phyloP scores from a whole-genome alignment of 2,329 filamentous ascomycete species.

The Fusarium sp. region DNA sequence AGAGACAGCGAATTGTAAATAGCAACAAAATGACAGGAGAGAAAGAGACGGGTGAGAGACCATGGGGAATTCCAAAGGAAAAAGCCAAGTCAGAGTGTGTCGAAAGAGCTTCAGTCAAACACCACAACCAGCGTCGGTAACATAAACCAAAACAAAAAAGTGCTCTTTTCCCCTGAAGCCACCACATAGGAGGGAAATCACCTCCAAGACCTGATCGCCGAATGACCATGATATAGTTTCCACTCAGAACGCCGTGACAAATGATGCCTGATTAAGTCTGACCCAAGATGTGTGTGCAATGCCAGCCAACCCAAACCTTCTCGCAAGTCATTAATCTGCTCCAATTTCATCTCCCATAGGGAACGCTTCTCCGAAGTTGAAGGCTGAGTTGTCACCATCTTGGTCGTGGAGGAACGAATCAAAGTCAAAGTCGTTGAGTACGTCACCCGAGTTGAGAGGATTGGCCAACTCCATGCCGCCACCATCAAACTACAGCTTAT shows the following conservation, averaged over 20 bases:
- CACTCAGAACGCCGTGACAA: constrained; percentile 57
- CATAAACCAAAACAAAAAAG: constrained; percentile 44
- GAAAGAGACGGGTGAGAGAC: constrained; percentile 37
- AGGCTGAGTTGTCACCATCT: constrained; percentile 63
- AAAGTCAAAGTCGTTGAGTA: constrained; percentile 77
- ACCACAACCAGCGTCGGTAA: constrained; percentile 38
- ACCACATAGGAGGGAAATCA: constrained; percentile 49
- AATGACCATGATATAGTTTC: constrained; percentile 60
- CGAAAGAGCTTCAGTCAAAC: constrained; percentile 34
- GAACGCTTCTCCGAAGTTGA: constrained; percentile 70
- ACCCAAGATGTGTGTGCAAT: constrained; percentile 51
- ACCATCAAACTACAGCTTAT: constrained; percentile 55
- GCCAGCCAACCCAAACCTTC: constrained; percentile 46
- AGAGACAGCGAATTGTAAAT: constrained; percentile 34
- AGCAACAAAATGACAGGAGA: constrained; percentile 37
- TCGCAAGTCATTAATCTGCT: constrained; percentile 62
- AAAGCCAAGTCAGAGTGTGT: constrained; percentile 37
- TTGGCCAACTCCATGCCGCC: constrained; percentile 69
- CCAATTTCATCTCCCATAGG: constrained; percentile 71
- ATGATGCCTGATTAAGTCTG: constrained; percentile 59
- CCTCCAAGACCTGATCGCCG: constrained; percentile 55
- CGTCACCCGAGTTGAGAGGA: constrained; percentile 67
- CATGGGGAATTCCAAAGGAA: constrained; percentile 25
- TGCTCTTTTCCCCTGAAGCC: constrained; percentile 54
- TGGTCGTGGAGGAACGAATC: constrained; percentile 76